Evolutionary conservation across 169 alveolate genomes (phyloP), one percentile per base, ranked within the genome.

Genomic region (Plasmodium vivax): DNA sequence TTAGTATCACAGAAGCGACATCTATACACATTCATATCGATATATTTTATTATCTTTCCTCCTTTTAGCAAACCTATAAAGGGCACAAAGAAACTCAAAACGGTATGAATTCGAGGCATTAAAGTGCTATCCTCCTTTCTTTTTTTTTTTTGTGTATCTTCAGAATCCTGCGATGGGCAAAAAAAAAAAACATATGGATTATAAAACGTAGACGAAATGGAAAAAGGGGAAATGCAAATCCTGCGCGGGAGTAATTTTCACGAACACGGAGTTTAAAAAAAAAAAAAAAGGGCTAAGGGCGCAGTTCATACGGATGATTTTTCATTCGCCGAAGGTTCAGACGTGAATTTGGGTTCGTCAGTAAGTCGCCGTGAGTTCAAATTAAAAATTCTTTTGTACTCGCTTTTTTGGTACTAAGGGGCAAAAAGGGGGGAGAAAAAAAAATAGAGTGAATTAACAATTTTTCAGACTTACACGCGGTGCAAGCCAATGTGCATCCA

Each of bases 361-460:
- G 54, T 45, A 47, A 82, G 2, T 77, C 47, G 73, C 41, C 72
- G 75, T 72, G 92, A 81, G 38, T 91, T 91, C 73, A 91, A 91
- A 81, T 91, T 91, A 91, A 91, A 91, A 51, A 91, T 91, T 91
- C 95, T 91, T 91, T 47, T 51, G 36, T 91, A 91, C 32, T 91
- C 95, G 34, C 74, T 71, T 82, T 91, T 91, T 91, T 91, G 95
- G 77, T 82, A 91, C 95, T 91, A 38, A 47, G 27, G 32, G 23
- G 10, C 5, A 23, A 62, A 34, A 81, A 73, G 83, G 77, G 71
- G 12, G 83, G 58, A 38, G 23, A n/a, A 91, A 73, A 85, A 85
- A 73, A 85, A 85, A 85, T 75, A 83, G 58, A 23, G 0, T 36
- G 27, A 30, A 23, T 32, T 56, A 14, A 54, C 41, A 12, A 82